Evolutionary conservation across 108 stramenopile genomes (phyloP), one percentile per base, ranked within the genome.

Genomic region (Pseudonitzschia pungens): DNA sequence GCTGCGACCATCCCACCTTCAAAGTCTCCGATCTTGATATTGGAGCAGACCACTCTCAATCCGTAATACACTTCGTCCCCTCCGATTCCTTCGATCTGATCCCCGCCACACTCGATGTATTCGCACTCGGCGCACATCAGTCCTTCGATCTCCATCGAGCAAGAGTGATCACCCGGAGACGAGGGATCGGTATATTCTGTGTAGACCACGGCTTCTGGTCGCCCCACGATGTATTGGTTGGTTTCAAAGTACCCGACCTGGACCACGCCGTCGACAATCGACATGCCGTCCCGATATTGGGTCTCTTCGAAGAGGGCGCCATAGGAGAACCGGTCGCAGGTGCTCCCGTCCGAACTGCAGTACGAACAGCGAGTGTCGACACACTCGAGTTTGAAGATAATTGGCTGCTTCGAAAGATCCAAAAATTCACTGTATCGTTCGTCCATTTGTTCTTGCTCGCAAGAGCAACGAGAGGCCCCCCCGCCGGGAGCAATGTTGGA

Each of bases 61-160:
- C 66, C 66, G 27, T 67, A 67, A 29, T 48, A 67, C 4, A 40
- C 0, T 18, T 62, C 36, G 18, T 44, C 66, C 21, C 44, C 65
- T 11, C 16, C 4, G 9, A 40, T 36, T 26, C 28, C 15, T 15
- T 33, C 32, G 12, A 4, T 24, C 2, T 62, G 0, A 18, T 12
- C 29, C 0, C 33, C 18, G n/a, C 14, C 15, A 48, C 66, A 67
- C 18, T 67, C 66, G 28, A 67, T 28, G 36, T 48, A 67, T 26
- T 50, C 45, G 22, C 66, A 67, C 0, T 29, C 6, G 0, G 43
- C 45, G 24, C 66, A 67, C 28, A 14, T 20, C 5, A 48, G 44
- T 0, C 66, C 66, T 20, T 67, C 45, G 28, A 67, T 67, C 21
- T 44, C 18, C 66, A 67, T 48, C 15, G 66, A 45, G 27, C 66